Percentiles rank a stretch among this genome's conserved stretches.
These are phyloP conservation scores for Fusarium cyanostomum DNA, from an alignment of 2,329 filamentous ascomycete genomes.

Conservation along the genomic window DNA sequence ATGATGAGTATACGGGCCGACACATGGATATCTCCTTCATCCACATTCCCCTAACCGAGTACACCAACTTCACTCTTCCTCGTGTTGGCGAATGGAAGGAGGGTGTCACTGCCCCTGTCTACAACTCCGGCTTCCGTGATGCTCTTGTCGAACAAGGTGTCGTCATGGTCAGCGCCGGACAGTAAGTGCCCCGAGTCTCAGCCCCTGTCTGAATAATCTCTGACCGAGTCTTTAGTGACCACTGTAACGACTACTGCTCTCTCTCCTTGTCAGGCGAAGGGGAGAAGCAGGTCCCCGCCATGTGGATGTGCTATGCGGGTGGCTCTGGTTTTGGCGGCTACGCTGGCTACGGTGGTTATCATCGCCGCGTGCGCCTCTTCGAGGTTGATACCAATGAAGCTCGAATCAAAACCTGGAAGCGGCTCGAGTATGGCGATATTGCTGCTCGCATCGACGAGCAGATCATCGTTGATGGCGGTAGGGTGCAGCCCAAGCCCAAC, in stretches of 20 bases:
- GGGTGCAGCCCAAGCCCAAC: conserved; percentile 40
- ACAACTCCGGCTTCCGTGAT: conserved; percentile 93
- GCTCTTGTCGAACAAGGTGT: conserved; percentile 87
- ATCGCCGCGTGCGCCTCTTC: conserved; percentile 86
- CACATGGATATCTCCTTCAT: conserved; percentile 98
- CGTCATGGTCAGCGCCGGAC: conserved; percentile 88
- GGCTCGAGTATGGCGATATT: conserved; percentile 74
- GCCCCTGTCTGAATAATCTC: not conserved
- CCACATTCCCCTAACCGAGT: conserved; percentile 95
- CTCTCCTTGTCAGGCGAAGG: conserved; percentile 60
- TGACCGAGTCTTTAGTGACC: conserved; percentile 68
- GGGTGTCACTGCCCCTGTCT: conserved; percentile 84
- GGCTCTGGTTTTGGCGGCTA: conserved; percentile 95
- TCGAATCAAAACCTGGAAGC: conserved; percentile 90
- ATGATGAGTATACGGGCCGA: conserved; percentile 86
- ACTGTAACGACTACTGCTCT: conserved; percentile 96
- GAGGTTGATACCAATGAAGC: conserved; percentile 93
- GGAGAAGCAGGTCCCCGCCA: conserved; percentile 66
- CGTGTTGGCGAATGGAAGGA: conserved; percentile 78
- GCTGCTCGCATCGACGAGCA: conserved; percentile 67
- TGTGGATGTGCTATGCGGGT: conserved; percentile 99
- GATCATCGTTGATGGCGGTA: conserved; percentile 72
- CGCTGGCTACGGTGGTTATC: conserved; percentile 86
- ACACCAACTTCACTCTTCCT: conserved; percentile 70
- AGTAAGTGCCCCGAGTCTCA: conserved; percentile 65